Percentiles rank a stretch among this genome's conserved stretches.
phyloP scores from a whole-genome alignment of 352 stramenopile genomes.

The Pythium myriotylum region DNA sequence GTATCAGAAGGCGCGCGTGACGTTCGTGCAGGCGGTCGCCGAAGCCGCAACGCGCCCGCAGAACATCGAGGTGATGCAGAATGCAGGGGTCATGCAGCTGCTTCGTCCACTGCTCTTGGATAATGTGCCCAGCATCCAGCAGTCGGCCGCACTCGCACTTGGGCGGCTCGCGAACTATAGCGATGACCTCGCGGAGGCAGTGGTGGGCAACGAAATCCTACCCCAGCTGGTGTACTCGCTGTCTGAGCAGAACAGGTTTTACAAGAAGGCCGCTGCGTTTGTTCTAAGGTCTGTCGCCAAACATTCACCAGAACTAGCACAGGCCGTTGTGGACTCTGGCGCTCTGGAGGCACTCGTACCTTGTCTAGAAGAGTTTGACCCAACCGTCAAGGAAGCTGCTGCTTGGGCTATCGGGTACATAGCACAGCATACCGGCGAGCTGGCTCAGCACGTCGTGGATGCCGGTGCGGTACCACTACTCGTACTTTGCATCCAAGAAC shows the following conservation, averaged over 20 bases:
- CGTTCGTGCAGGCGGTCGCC: constrained; percentile 94
- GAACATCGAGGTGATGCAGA: constrained; percentile 97
- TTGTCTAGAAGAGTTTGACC: constrained; percentile 95
- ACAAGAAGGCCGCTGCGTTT: constrained; percentile 96
- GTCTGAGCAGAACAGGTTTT: constrained; percentile 94
- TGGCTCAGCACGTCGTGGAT: constrained; percentile 94
- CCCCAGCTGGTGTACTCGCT: constrained; percentile 96
- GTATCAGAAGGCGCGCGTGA: constrained; percentile 95
- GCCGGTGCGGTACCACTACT: constrained; percentile 92
- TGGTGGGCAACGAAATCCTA: constrained; percentile 96
- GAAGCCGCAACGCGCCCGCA: constrained; percentile 93
- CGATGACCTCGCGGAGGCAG: constrained; percentile 93
- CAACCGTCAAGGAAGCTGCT: constrained; percentile 94
- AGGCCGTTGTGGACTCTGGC: constrained; percentile 93
- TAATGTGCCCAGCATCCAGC: constrained; percentile 95
- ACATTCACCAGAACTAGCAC: constrained; percentile 93
- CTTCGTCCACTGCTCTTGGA: constrained; percentile 92
- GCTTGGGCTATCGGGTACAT: constrained; percentile 97
- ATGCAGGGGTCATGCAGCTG: constrained; percentile 95
- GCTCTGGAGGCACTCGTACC: constrained; percentile 92
- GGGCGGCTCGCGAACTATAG: constrained; percentile 95
- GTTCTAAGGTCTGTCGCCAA: constrained; percentile 94
- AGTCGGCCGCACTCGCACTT: constrained; percentile 92
- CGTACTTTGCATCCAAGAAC: constrained; percentile 95
- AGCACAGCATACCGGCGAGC: constrained; percentile 92